Base-by-base conservation (phyloP, 2,329 filamentous ascomycete species). In the Westerdykella aurantiaca region DNA sequence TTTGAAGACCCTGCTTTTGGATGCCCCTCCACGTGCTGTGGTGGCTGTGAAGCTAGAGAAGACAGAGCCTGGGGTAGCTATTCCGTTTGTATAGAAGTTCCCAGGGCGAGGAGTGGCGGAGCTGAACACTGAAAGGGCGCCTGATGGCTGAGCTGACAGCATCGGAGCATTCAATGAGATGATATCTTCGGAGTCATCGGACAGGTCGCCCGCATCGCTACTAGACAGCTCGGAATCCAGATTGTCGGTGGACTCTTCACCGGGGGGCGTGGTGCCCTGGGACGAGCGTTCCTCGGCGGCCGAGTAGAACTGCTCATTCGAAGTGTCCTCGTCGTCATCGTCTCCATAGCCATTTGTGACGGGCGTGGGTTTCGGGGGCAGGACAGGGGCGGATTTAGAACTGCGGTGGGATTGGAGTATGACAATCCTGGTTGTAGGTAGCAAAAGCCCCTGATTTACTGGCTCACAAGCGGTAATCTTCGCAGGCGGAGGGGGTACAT, bases 391-490 rank as follows among this genome's bases (percentile, higher is more conserved):
- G 68, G 63, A 63, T 75, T 70, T 79, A 83, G 59, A 64, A 74
- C 62, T 52, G 35, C 58, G 61, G 45, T 80, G 78, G 73, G 75
- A 53, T 75, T 79, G 78, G 38, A 86, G 82, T 17, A 97, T 75
- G 18, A 98, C 82, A 45, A 98, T 88, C 57, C 86, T 89, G 13
- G 90, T 98, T 11, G 73, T 78, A 0, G 87, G 77, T 7, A 83
- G 77, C 38, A 98, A 65, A 5, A 93, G 67, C 7, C 93, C 93
- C 67, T 98, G 93, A 5, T 87, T 82, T 13, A 97, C 89, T 7
- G 93, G 93, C 64, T 98, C 93, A 63, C 90, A 97, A n/a, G 94
- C 81, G 38, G 87, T 82, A 48, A 97, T 86, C 68, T 85, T 89
- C 34, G 88, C 93, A 0, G 90, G 88, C 34, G 88, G 87, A 12